Base-by-base conservation (phyloP, 768 basidiomycete species). In the Aureoboletus auriporus region DNA sequence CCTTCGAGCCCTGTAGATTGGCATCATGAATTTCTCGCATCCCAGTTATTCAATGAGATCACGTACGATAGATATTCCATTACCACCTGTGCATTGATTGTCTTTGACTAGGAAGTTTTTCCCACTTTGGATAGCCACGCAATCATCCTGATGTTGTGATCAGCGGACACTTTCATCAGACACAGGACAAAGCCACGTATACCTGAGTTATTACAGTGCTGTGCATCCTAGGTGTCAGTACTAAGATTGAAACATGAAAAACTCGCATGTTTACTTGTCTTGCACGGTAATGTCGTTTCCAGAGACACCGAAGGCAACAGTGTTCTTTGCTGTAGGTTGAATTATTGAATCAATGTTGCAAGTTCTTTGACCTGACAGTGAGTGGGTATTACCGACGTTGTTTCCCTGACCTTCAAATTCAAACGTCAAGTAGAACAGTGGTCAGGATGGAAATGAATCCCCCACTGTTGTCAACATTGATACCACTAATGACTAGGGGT, bases 391-490 rank as follows among this genome's bases (percentile, higher is more conserved):
- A 65, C 81, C 80, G 57, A 80, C 80, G 10, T 57, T 52, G 51
- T 78, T 73, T 17, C 82, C 82, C 39, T 69, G 69, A 30, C 79
- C 83, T n/a, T 50, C 8, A 44, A 8, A 35, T 27, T 26, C n/a
- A 27, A 43, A 23, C 8, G 28, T 36, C 6, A 20, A 49, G 39
- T n/a, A 13, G 4, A n/a, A 2, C 16, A 20, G 26, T 16, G 9
- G n/a, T 3, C 31, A 6, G 7, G 31, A 12, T 3, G 6, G 41
- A 20, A 41, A 11, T 11, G n/a, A 12, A 5, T 26, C 5, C 57
- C 76, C n/a, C 41, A 84, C 83, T 79, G 51, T 85, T 70, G 51
- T 85, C 81, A 47, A 86, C 72, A 14, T 59, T 73, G 23, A 79
- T 60, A 34, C 66, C 61, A 1, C 73, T 70, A 59, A 86, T 13